phyloP scores from a whole-genome alignment of 164 flowering plant genomes.

The Cinnamomum micranthum region DNA sequence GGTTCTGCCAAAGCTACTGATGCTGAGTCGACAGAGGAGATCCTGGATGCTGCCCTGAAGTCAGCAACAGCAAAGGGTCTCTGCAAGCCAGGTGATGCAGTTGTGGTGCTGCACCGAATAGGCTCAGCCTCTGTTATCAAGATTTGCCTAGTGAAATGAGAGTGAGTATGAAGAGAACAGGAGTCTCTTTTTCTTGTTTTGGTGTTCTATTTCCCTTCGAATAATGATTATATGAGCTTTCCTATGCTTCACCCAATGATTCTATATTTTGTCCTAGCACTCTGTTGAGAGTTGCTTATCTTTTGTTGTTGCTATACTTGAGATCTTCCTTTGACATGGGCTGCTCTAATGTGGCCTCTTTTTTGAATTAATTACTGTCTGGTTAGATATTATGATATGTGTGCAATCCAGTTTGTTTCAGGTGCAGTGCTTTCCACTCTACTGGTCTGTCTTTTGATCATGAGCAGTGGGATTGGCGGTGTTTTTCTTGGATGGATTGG shows the following conservation, averaged over 20 bases:
- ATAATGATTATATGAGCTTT: not conserved
- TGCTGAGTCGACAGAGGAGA: slow-evolving; percentile 76
- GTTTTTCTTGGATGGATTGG: no score
- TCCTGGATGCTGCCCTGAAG: slow-evolving; percentile 63
- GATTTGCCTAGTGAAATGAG: slow-evolving; percentile 43
- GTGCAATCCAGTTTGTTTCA: no score
- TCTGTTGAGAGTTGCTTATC: not conserved
- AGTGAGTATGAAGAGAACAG: not conserved
- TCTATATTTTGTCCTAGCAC: not conserved
- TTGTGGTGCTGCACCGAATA: slow-evolving; percentile 46
- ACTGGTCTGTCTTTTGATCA: no score
- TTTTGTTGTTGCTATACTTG: not conserved
- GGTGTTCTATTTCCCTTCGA: not conserved
- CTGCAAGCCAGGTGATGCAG: slow-evolving; percentile 42
- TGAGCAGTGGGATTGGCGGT: no score
- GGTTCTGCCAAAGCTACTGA: slow-evolving; percentile 86
- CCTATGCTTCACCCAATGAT: not conserved
- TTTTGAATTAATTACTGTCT: no score
- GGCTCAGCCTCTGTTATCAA: slow-evolving; percentile 44
- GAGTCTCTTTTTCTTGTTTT: not conserved
- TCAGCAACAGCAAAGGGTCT: slow-evolving; percentile 48
- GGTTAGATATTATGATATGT: no score
- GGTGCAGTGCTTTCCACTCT: no score
- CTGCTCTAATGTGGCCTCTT: not conserved
- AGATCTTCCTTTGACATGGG: not conserved